A percentile compares a stretch with the other conserved stretches of the same genome.
Evolutionary conservation across 1,284 basidiomycete species (phyloP).

Genomic region (Kalmanozyma brasiliensis): DNA sequence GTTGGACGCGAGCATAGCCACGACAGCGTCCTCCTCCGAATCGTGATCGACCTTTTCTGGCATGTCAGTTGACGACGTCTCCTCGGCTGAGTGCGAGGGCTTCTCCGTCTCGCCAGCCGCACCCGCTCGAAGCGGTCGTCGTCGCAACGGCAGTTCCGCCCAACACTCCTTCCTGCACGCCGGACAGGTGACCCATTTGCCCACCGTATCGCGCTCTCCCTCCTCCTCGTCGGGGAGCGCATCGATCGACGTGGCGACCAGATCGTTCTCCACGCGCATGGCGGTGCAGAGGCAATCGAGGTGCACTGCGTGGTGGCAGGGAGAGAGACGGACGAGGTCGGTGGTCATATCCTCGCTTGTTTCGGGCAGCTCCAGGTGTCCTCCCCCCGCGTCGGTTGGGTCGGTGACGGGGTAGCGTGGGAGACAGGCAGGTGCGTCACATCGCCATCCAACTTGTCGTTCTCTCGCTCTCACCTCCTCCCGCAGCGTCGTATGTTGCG

Average conservation of each 20-base stretch:
- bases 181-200: slow-evolving; percentile 64
- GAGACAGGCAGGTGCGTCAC: slow-evolving; percentile 60
- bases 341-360: slow-evolving; percentile 35
- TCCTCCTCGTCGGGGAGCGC: slow-evolving; percentile 10
- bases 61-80: no score
- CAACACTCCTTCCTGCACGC: slow-evolving; percentile 60
- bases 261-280: slow-evolving; percentile 53
- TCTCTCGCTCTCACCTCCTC: slow-evolving; percentile 58
- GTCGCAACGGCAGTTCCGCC: slow-evolving; percentile 54
- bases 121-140: slow-evolving; percentile 25
- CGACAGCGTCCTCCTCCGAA: no score
- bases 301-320: slow-evolving; percentile 63
- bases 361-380: slow-evolving; percentile 32
- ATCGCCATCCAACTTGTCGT: slow-evolving; percentile 52
- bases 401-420: slow-evolving; percentile 48
- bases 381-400: slow-evolving; percentile 6
- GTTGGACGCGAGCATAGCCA: no score
- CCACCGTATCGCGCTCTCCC: slow-evolving; percentile 42
- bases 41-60: no score
- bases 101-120: no score
- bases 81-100: no score
- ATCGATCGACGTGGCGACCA: slow-evolving; percentile 1
- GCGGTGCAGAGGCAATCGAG: slow-evolving; percentile 60
- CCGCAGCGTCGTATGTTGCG: slow-evolving; percentile 31
- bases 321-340: slow-evolving; percentile 47